A percentile compares a stretch with the other conserved stretches of the same genome.
phyloP scores from a whole-genome alignment of 164 flowering plant genomes.

The grape (Vitis vinifera) region ASM3070453v1 NC_081823.1:1450001-1450500 shows the following conservation, averaged over 20 bases:
- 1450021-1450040: slow-evolving; percentile 97
- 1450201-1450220: background rate
- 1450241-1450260: background rate
- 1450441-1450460: too few relatives aligned
- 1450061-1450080: slow-evolving; percentile 69
- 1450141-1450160: background rate
- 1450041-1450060: slow-evolving; percentile 96
- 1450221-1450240: slow-evolving; percentile 1
- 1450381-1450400: background rate
- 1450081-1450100: slow-evolving; percentile 29
- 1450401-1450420: too few relatives aligned
- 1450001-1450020: slow-evolving; percentile 95
- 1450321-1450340: too few relatives aligned
- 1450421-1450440: too few relatives aligned
- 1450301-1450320: too few relatives aligned
- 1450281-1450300: background rate
- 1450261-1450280: slow-evolving; percentile 2
- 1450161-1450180: slow-evolving; percentile 1
- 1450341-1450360: slow-evolving; percentile 7
- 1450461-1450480: too few relatives aligned
- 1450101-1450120: slow-evolving; percentile 22
- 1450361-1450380: background rate
- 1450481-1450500: too few relatives aligned
- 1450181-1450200: background rate
- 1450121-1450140: slow-evolving; percentile 27